Percentiles rank a stretch among this genome's conserved stretches.
phyloP scores from a whole-genome alignment of 495 filamentous ascomycete species.

The Neurospora tetraspora region DNA sequence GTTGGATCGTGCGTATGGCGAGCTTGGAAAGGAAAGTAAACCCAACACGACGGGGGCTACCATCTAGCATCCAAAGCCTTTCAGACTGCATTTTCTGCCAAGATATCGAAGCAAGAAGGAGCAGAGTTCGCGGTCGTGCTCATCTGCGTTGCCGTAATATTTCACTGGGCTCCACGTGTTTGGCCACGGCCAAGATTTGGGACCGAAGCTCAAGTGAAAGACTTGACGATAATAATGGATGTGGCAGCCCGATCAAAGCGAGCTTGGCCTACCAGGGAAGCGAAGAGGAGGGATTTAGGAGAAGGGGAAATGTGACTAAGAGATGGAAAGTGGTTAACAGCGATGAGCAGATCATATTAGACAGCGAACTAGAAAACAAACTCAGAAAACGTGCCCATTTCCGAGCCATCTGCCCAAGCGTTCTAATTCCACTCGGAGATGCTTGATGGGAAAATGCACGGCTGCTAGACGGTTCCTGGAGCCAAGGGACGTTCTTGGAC shows the following conservation, averaged over 20 bases:
- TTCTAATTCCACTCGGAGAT: background rate
- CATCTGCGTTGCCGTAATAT: no score
- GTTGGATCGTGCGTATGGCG: slow-evolving; percentile 67
- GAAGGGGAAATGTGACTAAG: background rate
- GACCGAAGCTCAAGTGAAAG: background rate
- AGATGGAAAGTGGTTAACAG: background rate
- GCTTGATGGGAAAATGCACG: background rate
- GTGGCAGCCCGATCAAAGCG: background rate
- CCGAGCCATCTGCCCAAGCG: background rate
- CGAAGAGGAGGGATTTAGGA: background rate
- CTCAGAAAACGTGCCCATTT: background rate
- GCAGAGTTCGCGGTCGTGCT: no score
- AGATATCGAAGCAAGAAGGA: no score
- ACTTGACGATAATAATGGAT: background rate
- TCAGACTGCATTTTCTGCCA: slow-evolving; percentile 39
- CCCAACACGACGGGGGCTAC: slow-evolving; percentile 14
- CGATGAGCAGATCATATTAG: background rate
- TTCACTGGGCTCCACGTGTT: background rate
- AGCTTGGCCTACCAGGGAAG: background rate
- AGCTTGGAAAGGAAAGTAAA: slow-evolving; percentile 52
- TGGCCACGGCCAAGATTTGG: background rate
- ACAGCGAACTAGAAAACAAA: background rate
- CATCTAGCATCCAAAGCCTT: background rate
- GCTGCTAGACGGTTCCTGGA: background rate
- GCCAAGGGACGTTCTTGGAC: background rate